phyloP scores from a whole-genome alignment of 2,329 filamentous ascomycete species.

The Ceratocystiopsis sp. region DNA sequence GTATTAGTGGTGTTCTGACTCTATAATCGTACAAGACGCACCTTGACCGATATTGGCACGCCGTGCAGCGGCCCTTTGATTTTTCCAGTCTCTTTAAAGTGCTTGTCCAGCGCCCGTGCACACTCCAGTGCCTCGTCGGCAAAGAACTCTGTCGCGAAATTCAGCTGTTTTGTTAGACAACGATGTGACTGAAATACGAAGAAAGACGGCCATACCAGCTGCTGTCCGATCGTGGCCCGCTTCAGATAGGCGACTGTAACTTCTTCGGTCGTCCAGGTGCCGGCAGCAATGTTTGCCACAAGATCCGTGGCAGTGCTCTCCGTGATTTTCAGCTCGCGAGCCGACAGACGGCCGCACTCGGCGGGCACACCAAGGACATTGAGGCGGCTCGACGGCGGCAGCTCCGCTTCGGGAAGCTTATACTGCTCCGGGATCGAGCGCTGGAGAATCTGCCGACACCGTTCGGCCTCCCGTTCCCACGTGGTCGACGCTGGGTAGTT shows the following conservation, averaged over 20 bases:
- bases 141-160: slow-evolving; percentile 19
- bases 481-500: too few relatives aligned
- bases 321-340: slow-evolving; percentile 1
- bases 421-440: not conserved
- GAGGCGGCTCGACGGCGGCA: not conserved
- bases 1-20: too few relatives aligned
- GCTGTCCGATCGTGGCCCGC: not conserved
- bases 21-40: too few relatives aligned
- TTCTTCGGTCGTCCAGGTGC: slow-evolving; percentile 1
- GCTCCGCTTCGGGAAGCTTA: not conserved
- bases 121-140: slow-evolving; percentile 15
- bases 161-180: not conserved
- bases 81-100: slow-evolving; percentile 14
- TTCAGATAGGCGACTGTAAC: not conserved
- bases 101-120: slow-evolving; percentile 16
- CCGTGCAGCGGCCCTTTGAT: slow-evolving; percentile 20
- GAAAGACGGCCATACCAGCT: not conserved
- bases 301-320: not conserved
- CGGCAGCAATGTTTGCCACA: not conserved
- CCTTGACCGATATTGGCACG: slow-evolving; percentile 20
- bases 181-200: not conserved
- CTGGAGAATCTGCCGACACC: not conserved
- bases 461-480: not conserved
- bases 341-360: not conserved
- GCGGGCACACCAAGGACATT: not conserved